Conservation (phyloP, 2,329 filamentous ascomycete species). For the Colletotrichum shisoi region DNA sequence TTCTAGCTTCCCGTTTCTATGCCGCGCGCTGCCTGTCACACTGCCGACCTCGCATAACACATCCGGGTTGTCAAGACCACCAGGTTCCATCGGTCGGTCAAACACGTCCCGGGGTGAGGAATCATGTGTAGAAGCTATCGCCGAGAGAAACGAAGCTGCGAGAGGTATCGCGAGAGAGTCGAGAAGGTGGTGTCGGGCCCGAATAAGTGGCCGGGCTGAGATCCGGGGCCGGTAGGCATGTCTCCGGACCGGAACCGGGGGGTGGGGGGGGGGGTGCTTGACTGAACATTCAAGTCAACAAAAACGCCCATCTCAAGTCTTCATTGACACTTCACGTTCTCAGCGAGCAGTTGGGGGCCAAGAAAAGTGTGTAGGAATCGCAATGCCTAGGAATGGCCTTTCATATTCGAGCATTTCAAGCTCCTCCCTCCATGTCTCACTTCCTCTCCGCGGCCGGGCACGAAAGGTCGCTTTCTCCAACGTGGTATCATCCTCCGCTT, state of each 20-base stretch:
- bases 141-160: background rate
- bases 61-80: conserved; percentile 3
- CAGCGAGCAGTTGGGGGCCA: background rate
- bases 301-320: background rate
- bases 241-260: too few relatives aligned
- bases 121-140: background rate
- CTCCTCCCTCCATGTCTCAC: conserved; percentile 18
- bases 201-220: background rate
- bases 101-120: background rate
- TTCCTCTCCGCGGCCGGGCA: background rate
- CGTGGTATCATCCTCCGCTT: conserved; percentile 38
- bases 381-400: conserved; percentile 34
- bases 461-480: conserved; percentile 10
- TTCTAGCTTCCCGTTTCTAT: background rate
- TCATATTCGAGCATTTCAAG: conserved; percentile 38
- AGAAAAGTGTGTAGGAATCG: background rate
- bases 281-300: background rate
- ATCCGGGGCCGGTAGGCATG: too few relatives aligned
- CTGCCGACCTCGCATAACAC: background rate
- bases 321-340: background rate
- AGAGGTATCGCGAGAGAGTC: background rate
- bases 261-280: background rate
- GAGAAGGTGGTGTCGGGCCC: too few relatives aligned
- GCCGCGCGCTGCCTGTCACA: background rate
- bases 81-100: background rate